Evolutionary conservation across 2,329 filamentous ascomycete genomes (phyloP), one percentile per base, ranked within the genome.

Genomic region (Neobulgaria alba): DNA sequence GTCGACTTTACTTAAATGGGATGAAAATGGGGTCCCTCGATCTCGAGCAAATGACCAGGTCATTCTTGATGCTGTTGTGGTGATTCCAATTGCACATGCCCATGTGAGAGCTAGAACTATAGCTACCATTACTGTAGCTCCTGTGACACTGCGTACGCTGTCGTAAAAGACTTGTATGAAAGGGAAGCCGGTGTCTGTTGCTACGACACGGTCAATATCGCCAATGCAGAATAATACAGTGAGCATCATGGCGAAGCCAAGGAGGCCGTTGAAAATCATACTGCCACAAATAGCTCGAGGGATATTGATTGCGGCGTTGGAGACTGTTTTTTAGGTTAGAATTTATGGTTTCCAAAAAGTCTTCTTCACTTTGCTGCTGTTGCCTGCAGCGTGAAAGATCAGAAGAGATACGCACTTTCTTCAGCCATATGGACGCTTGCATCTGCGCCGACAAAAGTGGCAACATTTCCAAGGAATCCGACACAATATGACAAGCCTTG

Each of bases 111-210:
- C 49, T 1, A 65, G 50, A 2, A 67, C 51, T 8, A 68, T 54
- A 1, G 58, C 53, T 0, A 56, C 60, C 60, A 68, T 66, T 5
- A 59, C 56, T 19, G 59, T 63, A 2, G 64, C 58, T 1, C 60
- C 65, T 9, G 60, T 57, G 14, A 61, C 47, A 29, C 55, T 61
- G 0, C 61, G 50, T 3, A 67, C 64, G 4, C 61, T 62, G 35
- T 69, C 62, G 36, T 62, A 63, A 38, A 69, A 78, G 15, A 78
- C 66, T 33, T 71, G 64, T 51, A 69, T 63, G 57, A 72, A 66
- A 5, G 71, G 65, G 44, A 65, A 71, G 0, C 63, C 63, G 8
- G 66, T 71, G 1, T 59, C 54, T 0, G 63, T 61, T 2, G 53
- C 39, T 4, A 71, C 53, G 1, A 67, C 56, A 23, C 53, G 54